These are phyloP conservation scores for Penicillium psychrofluorescens DNA, from an alignment of 495 filamentous ascomycete species.

Conservation along the genomic window DNA sequence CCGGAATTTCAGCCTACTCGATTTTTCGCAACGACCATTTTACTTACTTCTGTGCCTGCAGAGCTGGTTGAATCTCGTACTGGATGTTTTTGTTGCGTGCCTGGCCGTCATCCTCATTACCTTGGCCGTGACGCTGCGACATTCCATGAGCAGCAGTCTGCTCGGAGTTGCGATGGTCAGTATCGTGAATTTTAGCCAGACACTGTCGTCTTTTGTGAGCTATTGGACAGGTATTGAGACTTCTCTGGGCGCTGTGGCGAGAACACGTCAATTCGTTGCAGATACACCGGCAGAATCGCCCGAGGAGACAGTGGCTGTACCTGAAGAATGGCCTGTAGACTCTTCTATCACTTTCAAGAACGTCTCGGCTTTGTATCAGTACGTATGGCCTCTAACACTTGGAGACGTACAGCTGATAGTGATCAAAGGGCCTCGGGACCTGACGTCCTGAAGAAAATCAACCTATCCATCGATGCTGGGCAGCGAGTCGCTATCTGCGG, in stretches of 20 bases:
- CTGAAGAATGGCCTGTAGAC: no score
- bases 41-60: constrained; percentile 42
- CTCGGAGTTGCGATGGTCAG: constrained; percentile 10
- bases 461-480: no score
- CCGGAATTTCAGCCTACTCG: constrained; percentile 18
- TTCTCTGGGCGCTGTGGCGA: constrained; percentile 11
- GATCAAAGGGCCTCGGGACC: no score
- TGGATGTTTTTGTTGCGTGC: constrained; percentile 33
- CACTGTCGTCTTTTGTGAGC: constrained; percentile 1
- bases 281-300: constrained; percentile 22
- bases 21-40: constrained; percentile 31
- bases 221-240: constrained; percentile 12
- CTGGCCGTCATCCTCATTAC: constrained; percentile 16
- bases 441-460: no score
- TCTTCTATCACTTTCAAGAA: constrained; percentile 8
- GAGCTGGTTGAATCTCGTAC: constrained; percentile 30
- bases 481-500: no score
- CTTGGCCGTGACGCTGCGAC: constrained; percentile 3
- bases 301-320: background rate
- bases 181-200: constrained; percentile 5
- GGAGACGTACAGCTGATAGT: no score
- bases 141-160: constrained; percentile 2
- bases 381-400: no score
- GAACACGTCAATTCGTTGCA: constrained; percentile 6
- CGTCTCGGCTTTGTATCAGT: constrained; percentile 23